Evolutionary conservation across 176 grass and related monocot genomes (phyloP), one percentile per base, ranked within the genome.

Genomic region (Carex littledalei): DNA sequence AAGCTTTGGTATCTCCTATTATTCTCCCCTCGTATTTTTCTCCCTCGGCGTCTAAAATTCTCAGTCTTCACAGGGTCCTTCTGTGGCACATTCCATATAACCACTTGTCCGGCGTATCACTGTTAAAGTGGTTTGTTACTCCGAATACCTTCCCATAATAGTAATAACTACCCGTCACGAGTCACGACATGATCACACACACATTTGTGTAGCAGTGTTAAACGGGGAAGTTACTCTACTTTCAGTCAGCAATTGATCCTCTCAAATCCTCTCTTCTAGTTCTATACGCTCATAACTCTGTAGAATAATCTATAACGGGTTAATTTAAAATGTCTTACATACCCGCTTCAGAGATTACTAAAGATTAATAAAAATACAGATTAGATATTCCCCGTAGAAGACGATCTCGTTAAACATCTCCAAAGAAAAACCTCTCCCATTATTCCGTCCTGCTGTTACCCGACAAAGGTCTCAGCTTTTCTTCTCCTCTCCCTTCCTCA

Each of bases 391-490:
- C 32, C 18, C 17, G n/a, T 39, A 65, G 78, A 12, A 6, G 37
- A 9, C 24, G 37, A 2, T 47, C 64, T 41, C 22, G 81, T 83
- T 83, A 83, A 83, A 83, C 63, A 69, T 83, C 81, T 55, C 81
- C 81, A 18, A 54, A 83, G 35, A 54, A 83, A 43, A 43, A 83
- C 62, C n/a, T 67, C 59, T 75, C 82, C 67, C 90, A 65, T 63
- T 84, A 39, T 39, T 22, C 16, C 16, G 24, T 62, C 58, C 60
- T 87, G 52, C 78, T 85, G 86, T 87, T 91, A 89, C 53, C 91
- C 85, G 72, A 94, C 84, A 84, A 82, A 86, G 90, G 88, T 90
- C 87, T 84, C 87, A 88, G 81, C 81, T 88, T 88, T 83, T 83
- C 81, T 83, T 89, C 84, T 79, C 81, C 71, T 88, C 85, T 87